A percentile compares a stretch with the other conserved stretches of the same genome.
These are phyloP conservation scores for Pelargonium australe DNA, from an alignment of 441 rosid genomes.

Conservation along the genomic window DNA sequence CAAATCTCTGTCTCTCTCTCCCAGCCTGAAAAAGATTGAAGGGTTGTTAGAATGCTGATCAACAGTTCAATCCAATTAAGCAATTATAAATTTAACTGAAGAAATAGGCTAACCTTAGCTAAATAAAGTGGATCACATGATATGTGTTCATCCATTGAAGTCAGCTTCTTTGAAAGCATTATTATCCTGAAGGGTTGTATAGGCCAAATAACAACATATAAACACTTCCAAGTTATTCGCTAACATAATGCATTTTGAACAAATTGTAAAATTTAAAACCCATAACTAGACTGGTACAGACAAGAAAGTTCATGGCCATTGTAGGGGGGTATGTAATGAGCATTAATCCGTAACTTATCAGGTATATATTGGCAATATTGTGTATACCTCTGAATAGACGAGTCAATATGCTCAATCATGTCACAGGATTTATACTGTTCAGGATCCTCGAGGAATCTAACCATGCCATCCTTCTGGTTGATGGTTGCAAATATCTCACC, in stretches of 20 bases:
- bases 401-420: constrained; percentile 80
- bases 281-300: neutral
- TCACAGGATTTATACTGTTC: constrained; percentile 86
- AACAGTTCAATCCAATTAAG: neutral
- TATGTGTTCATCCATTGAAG: constrained; percentile 65
- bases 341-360: neutral
- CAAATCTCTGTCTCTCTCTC: constrained; percentile 79
- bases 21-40: constrained; percentile 47
- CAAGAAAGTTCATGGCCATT: neutral
- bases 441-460: constrained; percentile 91
- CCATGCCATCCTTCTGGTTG: constrained; percentile 98
- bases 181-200: constrained; percentile 47
- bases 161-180: constrained; percentile 74
- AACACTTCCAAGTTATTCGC: too few relatives aligned
- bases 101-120: constrained; percentile 48
- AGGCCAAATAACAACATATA: neutral
- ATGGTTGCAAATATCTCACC: constrained; percentile 92
- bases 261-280: neutral
- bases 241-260: neutral
- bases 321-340: neutral
- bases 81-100: neutral
- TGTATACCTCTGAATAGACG: constrained; percentile 87
- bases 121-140: constrained; percentile 76
- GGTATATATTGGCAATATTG: neutral
- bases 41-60: constrained; percentile 12